Evolutionary conservation across 2,329 filamentous ascomycete genomes (phyloP).

Genomic region (Endoconidiophora laricicola): DNA sequence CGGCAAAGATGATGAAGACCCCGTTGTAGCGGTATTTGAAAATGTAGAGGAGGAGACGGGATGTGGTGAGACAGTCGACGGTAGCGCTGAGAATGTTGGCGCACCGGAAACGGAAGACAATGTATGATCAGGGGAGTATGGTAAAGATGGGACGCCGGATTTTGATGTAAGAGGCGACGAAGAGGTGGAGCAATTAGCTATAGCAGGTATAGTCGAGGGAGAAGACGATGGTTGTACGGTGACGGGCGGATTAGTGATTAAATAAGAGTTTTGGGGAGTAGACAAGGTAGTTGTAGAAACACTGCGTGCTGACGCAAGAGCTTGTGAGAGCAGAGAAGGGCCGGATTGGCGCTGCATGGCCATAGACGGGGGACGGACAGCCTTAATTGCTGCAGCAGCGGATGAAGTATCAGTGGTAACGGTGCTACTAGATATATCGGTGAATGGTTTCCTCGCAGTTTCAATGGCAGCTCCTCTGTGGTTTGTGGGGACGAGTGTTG

Average conservation of each 20-base stretch:
- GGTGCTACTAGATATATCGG: background rate
- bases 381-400: constrained; percentile 21
- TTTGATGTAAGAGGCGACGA: background rate
- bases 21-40: constrained; percentile 5
- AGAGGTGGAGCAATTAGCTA: background rate
- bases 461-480: background rate
- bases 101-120: background rate
- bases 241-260: background rate
- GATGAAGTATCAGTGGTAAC: background rate
- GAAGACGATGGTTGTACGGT: background rate
- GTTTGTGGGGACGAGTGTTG: constrained; percentile 1
- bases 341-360: constrained; percentile 28
- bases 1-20: constrained; percentile 8
- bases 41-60: background rate
- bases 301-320: constrained; percentile 41
- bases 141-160: background rate
- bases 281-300: constrained; percentile 1
- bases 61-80: background rate
- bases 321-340: constrained; percentile 39
- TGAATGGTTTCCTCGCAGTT: background rate
- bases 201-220: background rate
- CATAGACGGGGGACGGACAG: constrained; percentile 25
- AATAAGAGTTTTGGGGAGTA: constrained; percentile 6
- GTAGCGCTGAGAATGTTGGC: background rate
- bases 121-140: background rate